Evolutionary conservation across 495 filamentous ascomycete species (phyloP), one percentile per base, ranked within the genome.

Genomic region (Neurospora sp.): DNA sequence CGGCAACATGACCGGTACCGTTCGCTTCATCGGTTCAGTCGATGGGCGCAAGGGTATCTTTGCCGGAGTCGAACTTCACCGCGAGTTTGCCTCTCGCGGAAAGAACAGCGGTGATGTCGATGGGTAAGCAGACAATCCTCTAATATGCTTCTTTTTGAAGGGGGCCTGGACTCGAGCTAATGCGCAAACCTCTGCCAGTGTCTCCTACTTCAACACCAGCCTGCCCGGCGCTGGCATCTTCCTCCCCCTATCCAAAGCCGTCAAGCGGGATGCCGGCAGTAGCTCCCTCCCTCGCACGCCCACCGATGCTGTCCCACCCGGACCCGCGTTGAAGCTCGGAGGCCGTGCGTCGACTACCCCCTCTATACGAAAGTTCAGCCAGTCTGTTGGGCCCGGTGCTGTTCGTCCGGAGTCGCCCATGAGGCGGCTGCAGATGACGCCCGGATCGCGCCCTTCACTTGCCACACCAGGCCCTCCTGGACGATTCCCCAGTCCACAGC

Each of bases 31-130:
- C 73, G 96, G 96, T 5, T 83, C 83, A 44, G 94, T 99, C 40
- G 88, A 89, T 69, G 95, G 94, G 71, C 97, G 97, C 84, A 93
- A 92, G 69, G 96, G 96, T 46, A 87, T 88, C 14, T 99, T 98
- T 85, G 94, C 92, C 37, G 96, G 96, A n/a, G 93, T 99, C 61
- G 96, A 99, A 80, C 84, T 99, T 73, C 90, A 91, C 75, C 83
- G 87, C 70, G 93, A 96, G 74, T 94, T 89, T 79, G 91, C 95
- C 61, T 80, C 85, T 41, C 88, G 92, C 77, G 96, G 96, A 40
- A 99, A 99, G 85, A 99, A 99, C 78, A 95, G 86, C 76, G 96
- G 96, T 42, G 95, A 97, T 83, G 96, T 99, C 68, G 96, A 99
- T 74, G 96, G 96, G 93, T 94, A 86, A 82, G 89, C 78, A 31